Evolutionary conservation across 2,329 filamentous ascomycete genomes (phyloP).

Genomic region (Alternaria sp.): DNA sequence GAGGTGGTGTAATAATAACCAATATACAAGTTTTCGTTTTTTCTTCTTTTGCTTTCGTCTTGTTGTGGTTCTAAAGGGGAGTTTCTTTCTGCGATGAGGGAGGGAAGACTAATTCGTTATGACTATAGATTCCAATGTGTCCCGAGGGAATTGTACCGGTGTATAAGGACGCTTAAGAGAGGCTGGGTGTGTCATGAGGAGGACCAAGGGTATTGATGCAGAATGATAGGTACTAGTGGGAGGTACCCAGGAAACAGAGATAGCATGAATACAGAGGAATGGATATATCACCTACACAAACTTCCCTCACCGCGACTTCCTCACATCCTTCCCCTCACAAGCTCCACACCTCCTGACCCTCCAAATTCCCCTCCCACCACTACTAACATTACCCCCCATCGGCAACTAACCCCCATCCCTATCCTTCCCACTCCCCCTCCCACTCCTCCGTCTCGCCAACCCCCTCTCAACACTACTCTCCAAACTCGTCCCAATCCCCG

Average conservation of each 20-base stretch:
- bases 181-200: not conserved
- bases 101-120: not conserved
- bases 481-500: conserved; percentile 57
- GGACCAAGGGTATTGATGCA: not conserved
- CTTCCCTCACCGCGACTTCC: not conserved
- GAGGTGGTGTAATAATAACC: too few species aligned
- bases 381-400: conserved; percentile 2
- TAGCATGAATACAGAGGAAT: not conserved
- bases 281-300: not conserved
- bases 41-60: too few species aligned
- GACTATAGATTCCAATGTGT: not conserved
- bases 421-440: not conserved
- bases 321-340: not conserved
- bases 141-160: not conserved
- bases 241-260: not conserved
- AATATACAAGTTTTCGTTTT: too few species aligned
- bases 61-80: too few species aligned
- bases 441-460: conserved; percentile 19
- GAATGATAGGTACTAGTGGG: not conserved
- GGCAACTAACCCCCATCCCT: not conserved
- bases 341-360: not conserved
- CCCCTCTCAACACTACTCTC: conserved; percentile 39
- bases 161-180: not conserved
- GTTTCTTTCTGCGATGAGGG: too few species aligned
- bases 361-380: not conserved